Percentiles rank a stretch among this genome's conserved stretches.
These are phyloP conservation scores for Suillus clintonianus DNA, from an alignment of 768 basidiomycete species.

Conservation along the genomic window DNA sequence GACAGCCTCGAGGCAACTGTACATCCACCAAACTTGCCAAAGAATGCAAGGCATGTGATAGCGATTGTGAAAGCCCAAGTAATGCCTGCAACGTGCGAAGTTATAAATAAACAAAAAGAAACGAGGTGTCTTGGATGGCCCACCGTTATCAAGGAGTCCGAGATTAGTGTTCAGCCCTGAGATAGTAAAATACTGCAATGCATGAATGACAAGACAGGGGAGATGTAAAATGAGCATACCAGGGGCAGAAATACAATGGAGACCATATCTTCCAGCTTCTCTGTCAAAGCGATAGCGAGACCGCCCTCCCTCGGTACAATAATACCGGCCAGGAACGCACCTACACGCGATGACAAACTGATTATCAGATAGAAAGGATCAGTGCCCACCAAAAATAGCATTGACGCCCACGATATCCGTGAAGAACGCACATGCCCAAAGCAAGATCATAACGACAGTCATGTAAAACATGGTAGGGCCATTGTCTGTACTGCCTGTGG, in stretches of 20 bases:
- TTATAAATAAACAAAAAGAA: not conserved
- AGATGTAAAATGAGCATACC: constrained; percentile 35
- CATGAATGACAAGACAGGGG: not conserved
- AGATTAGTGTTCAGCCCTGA: constrained; percentile 91
- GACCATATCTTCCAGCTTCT: constrained; percentile 97
- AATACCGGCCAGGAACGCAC: constrained; percentile 80
- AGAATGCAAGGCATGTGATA: constrained; percentile 76
- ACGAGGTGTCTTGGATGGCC: constrained; percentile 4
- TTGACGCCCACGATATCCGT: constrained; percentile 93
- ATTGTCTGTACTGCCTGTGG: constrained; percentile 78
- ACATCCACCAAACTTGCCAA: constrained; percentile 90
- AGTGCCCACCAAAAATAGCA: constrained; percentile 75
- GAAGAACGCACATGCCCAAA: constrained; percentile 89
- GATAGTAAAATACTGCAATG: constrained; percentile 80
- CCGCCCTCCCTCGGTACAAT: constrained; percentile 88
- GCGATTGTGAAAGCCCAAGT: constrained; percentile 90
- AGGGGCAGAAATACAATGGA: constrained; percentile 87
- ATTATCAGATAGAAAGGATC: not conserved
- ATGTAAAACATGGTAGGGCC: constrained; percentile 90
- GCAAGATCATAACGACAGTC: constrained; percentile 76
- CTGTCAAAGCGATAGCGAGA: constrained; percentile 83
- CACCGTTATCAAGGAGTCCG: constrained; percentile 77
- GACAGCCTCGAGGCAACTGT: constrained; percentile 62
- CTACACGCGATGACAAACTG: constrained; percentile 30
- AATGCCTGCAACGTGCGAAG: constrained; percentile 43